Base-by-base conservation (phyloP, 228 moss, liverwort and hornwort species). In the Sphagnum fallax region DNA sequence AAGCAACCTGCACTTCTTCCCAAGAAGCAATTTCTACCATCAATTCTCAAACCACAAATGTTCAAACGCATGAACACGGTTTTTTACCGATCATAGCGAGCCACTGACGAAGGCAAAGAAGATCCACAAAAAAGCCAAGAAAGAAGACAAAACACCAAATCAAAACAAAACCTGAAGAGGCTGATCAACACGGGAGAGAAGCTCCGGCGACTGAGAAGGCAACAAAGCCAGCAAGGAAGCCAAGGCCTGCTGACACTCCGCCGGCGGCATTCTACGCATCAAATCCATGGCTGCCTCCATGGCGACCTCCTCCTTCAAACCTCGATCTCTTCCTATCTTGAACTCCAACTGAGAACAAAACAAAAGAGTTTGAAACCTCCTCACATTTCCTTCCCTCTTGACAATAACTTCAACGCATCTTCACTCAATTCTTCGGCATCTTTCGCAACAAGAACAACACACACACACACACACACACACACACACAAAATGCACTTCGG, bases 211-310 rank as follows among this genome's bases (percentile, higher is more conserved):
- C 53, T 87, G 82, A 5, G 70, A 76, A 63, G 98, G 98, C 49
- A 98, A 77, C 58, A 98, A 68, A n/a, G 84, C 80, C 62, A 98
- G 62, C 52, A 98, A 75, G 50, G 87, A 90, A 60, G 79, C 79
- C 87, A 93, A 70, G 12, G 98, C 90, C 70, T 81, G 81, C 75
- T 90, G 83, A 60, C 93, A 90, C 67, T 89, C 70, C 11, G 75
- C 73, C 0, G 94, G 93, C 47, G 93, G 94, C 90, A 98, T 92
- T 66, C 94, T 83, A 69, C 94, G 88, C 88, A 89, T 90, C 76
- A 98, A 70, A 89, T 98, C 91, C 98, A 98, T 91, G 5, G 98
- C 94, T 59, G 98, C 98, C 65, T 98, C 94, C 93, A 98, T 90
- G 55, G 55, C 55, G 32, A 32, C 32, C 32, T 32, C 32, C 32